Evolutionary conservation across 2,329 filamentous ascomycete species (phyloP), one percentile per base, ranked within the genome.

Genomic region (Aotearoamyces nothofagi): DNA sequence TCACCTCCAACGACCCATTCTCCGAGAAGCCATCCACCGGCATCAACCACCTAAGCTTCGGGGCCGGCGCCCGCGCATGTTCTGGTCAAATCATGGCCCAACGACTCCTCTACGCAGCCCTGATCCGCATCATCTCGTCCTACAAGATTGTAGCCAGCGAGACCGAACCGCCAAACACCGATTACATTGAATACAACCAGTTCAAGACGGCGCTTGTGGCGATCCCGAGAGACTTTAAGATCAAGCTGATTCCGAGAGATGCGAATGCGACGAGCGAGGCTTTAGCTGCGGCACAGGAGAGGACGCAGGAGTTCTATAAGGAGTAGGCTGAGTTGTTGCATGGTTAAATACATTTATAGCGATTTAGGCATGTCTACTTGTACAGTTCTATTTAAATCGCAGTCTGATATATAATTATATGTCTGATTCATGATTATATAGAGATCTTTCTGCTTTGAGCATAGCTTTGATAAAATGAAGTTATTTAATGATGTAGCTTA

Each of bases 101-200:
- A n/a, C 47, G 61, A 3, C 51, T 67, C 2, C 44, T 67, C 3
- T 65, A 66, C 34, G 45, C 58, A 0, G 60, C 62, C 3, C 46
- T 69, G 1, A 46, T 66, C 5, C 55, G 63, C 3, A 45, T 67
- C 2, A 36, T 67, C n/a, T 51, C 54, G 3, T 53, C 54, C 6
- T 68, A 63, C 45, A 56, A 52, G 36, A 60, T 66, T 30, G 55
- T 65, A 17, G 54, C 65, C 14, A 57, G 54, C 38, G 51, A 60
- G 28, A 40, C 44, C 0, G 49, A 59, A 24, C 66, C 67, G 0
- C 68, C 67, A 0, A 72, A 69, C 37, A 71, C 66, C 0, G 66
- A 72, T 41, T 72, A 72, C 35, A 60, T 72, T 4, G 66, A 73
- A 4, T 72, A 72, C 39, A 73, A 72, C 38, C 57, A 64, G 39